Evolutionary conservation across 192 early-diverging fungal genomes (phyloP).

Genomic region (Rhizoclosmatium globosum): DNA sequence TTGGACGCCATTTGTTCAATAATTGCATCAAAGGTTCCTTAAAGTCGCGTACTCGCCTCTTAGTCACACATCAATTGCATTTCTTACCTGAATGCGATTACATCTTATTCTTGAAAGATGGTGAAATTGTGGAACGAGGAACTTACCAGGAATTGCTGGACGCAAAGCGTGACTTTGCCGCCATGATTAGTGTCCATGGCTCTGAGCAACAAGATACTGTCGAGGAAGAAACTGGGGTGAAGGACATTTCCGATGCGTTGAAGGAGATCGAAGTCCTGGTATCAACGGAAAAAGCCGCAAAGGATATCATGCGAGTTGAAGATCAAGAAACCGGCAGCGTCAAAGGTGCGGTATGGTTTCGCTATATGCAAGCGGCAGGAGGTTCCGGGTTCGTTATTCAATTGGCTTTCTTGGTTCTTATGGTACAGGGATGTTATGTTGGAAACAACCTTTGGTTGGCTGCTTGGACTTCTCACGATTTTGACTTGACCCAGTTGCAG

Average conservation of each 20-base stretch:
- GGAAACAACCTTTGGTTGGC: conserved; percentile 74
- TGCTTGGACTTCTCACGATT: conserved; percentile 57
- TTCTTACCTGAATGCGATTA: conserved; percentile 78
- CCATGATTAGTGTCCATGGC: conserved; percentile 60
- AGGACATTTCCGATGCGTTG: not conserved
- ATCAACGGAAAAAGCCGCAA: conserved; percentile 27
- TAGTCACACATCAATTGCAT: conserved; percentile 86
- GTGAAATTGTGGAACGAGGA: conserved; percentile 72
- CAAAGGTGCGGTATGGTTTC: conserved; percentile 73
- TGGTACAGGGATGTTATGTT: conserved; percentile 66
- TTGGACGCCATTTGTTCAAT: conserved; percentile 76
- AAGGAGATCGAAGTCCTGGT: conserved; percentile 20
- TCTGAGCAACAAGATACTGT: conserved; percentile 49
- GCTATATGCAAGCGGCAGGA: conserved; percentile 73
- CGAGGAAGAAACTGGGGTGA: conserved; percentile 8
- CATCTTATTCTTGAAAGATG: conserved; percentile 74
- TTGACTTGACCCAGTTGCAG: conserved; percentile 34
- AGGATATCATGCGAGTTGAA: conserved; percentile 81
- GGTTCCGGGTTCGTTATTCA: conserved; percentile 54
- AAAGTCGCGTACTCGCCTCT: conserved; percentile 77
- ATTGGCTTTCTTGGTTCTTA: conserved; percentile 53
- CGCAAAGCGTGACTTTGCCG: conserved; percentile 64
- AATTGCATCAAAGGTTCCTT: conserved; percentile 75
- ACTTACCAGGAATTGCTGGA: conserved; percentile 67
- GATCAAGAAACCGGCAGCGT: conserved; percentile 83